Evolutionary conservation across 164 flowering plant genomes (phyloP).

Genomic region (Macadamia tetraphylla): DNA sequence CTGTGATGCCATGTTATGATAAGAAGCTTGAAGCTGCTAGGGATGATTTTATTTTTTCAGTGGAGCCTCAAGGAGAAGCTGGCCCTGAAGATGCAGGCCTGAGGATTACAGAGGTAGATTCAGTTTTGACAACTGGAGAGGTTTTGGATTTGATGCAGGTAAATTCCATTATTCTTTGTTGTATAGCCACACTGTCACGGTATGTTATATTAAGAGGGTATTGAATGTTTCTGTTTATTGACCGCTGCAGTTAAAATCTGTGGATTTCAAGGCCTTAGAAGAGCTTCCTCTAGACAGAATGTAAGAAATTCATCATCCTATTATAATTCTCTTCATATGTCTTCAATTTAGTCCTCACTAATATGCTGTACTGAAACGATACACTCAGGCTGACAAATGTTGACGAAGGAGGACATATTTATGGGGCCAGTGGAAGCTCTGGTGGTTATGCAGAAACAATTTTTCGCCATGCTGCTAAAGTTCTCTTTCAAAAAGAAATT

Average conservation of each 20-base stretch:
- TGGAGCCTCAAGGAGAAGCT: conserved; percentile 35
- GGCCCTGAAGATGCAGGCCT: conserved; percentile 17
- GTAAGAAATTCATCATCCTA: conserved; percentile 42
- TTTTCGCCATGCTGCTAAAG: conserved; percentile 73
- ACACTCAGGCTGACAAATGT: conserved; percentile 72
- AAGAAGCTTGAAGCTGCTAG: conserved; percentile 97
- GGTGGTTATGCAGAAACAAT: conserved; percentile 94
- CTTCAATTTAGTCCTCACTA: background rate
- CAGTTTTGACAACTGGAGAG: conserved; percentile 96
- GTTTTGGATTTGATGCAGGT: conserved; percentile 90
- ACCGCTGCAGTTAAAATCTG: conserved; percentile 52
- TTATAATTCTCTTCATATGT: background rate
- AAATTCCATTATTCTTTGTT: conserved; percentile 1
- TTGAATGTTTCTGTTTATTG: background rate
- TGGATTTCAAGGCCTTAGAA: conserved; percentile 63
- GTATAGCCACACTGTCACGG: background rate
- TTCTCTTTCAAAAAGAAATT: conserved; percentile 62
- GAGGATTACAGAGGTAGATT: conserved; percentile 73
- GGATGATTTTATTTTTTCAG: conserved; percentile 77
- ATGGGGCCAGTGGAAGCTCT: conserved; percentile 87
- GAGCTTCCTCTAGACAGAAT: conserved; percentile 72
- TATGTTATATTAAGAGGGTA: background rate
- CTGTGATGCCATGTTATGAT: conserved; percentile 99
- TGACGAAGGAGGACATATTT: conserved; percentile 66
- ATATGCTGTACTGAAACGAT: background rate